Evolutionary conservation across 192 early-diverging fungal species (phyloP), one percentile per base, ranked within the genome.

Genomic region (Chytriomyces sp.): DNA sequence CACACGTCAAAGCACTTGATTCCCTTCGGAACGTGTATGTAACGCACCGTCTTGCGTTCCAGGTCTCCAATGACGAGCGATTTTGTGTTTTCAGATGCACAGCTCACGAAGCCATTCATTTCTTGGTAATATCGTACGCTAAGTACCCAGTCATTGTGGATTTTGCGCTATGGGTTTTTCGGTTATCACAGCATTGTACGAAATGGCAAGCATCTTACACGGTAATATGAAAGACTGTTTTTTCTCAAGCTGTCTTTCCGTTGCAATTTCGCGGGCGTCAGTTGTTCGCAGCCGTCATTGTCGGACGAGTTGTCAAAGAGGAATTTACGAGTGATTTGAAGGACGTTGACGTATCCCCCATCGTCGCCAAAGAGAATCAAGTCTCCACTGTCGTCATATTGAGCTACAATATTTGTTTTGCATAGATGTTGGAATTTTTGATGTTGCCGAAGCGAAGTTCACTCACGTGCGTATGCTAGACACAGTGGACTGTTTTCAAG

Each of bases 121-220:
- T 89, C 88, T 19, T 52, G 75, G 41, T 82, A 85, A 56, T 85
- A 89, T 55, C 86, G 84, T 1, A 89, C 81, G 62, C 82, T 81
- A 26, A 84, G 69, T 22, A 88, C 83, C 88, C 88, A 89, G 57
- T 86, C 86, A 38, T 81, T 86, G 77, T 89, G 88, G 4, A 88
- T 73, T 77, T 88, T 87, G 56, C 83, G 41, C 80, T 82, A 34
- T 72, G 67, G 52, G 34, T 17, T 66, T 5, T 31, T 57, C 33
- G 52, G 40, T 14, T 52, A 55, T 7, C 7, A 55, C 33, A 22
- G 52, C 6, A 8, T 10, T 56, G 49, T 22, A 33, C 19, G 3
- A 39, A 40, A 28, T 25, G 58, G 30, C 3, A 49, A 8, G 3
- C 14, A 19, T 37, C 28, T 0, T 4, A 68, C 84, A 44, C 81